Percentiles rank a stretch among this genome's conserved stretches.
These are phyloP conservation scores for Diutina catenulata DNA, from an alignment of 1,139 yeast genomes.

Conservation along the genomic window DNA sequence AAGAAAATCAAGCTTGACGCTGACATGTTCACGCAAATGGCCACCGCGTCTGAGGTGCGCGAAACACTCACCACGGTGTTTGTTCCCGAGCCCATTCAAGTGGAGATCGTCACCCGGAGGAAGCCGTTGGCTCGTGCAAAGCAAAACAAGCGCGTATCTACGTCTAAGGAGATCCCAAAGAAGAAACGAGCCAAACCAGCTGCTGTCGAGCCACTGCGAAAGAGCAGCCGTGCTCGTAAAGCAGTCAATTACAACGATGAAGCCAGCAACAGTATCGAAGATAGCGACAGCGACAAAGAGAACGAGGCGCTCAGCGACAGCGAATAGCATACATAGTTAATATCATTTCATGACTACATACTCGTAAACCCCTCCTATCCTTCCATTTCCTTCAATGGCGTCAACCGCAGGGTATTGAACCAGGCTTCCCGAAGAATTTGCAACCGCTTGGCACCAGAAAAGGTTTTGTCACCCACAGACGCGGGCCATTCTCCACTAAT, in stretches of 20 bases:
- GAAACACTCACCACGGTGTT: constrained; percentile 33
- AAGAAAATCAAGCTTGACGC: constrained; percentile 58
- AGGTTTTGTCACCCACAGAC: constrained; percentile 34
- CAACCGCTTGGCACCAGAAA: constrained; percentile 71
- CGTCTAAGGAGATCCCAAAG: neutral
- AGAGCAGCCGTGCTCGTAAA: neutral
- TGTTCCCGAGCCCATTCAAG: constrained; percentile 32
- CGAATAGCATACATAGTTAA: too few relatives aligned
- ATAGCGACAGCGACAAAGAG: too few relatives aligned
- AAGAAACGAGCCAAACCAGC: neutral
- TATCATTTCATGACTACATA: too few relatives aligned
- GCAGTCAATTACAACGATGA: too few relatives aligned
- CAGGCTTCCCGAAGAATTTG: constrained; percentile 73
- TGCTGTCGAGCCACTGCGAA: neutral
- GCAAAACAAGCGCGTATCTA: neutral
- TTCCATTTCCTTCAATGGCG: constrained; percentile 42
- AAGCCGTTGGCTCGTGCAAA: neutral
- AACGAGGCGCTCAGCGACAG: too few relatives aligned
- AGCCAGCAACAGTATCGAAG: too few relatives aligned
- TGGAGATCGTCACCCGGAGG: neutral
- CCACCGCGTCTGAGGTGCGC: constrained; percentile 32
- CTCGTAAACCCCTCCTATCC: too few relatives aligned
- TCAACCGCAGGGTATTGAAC: constrained; percentile 31
- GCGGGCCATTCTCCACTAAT: constrained; percentile 38
- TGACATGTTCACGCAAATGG: constrained; percentile 54